Percentiles rank a stretch among this genome's conserved stretches.
Evolutionary conservation across 116 monocot genomes (phyloP).

Genomic region (Phalaenopsis hybrid): DNA sequence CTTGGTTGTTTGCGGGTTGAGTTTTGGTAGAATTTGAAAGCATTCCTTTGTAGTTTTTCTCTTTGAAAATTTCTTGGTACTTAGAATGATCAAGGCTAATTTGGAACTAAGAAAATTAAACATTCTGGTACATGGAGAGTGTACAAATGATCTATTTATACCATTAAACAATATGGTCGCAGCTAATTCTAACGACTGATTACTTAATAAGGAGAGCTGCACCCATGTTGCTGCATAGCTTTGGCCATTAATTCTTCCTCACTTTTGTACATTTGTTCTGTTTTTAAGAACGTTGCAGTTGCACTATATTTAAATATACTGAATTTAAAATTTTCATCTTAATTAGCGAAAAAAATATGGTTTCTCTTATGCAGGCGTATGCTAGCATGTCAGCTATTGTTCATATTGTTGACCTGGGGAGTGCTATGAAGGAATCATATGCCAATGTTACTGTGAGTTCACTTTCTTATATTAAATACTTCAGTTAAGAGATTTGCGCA

Average conservation of each 20-base stretch:
- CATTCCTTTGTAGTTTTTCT: too few relatives aligned
- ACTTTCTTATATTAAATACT: background rate
- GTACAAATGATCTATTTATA: too few relatives aligned
- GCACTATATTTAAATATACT: background rate
- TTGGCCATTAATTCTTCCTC: background rate
- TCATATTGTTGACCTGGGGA: conserved; percentile 33
- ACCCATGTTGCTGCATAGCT: too few relatives aligned
- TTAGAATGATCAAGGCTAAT: too few relatives aligned
- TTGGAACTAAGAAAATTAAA: too few relatives aligned
- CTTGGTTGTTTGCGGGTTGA: too few relatives aligned
- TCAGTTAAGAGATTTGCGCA: background rate
- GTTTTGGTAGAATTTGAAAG: too few relatives aligned
- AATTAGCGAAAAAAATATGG: background rate
- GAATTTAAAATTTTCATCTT: background rate
- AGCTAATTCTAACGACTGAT: too few relatives aligned
- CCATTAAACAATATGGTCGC: too few relatives aligned
- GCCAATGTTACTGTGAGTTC: conserved; percentile 45
- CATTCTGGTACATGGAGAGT: too few relatives aligned
- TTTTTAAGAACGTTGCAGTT: background rate
- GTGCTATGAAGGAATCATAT: conserved; percentile 23
- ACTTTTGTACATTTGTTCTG: background rate
- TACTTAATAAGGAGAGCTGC: too few relatives aligned
- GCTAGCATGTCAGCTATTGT: conserved; percentile 36
- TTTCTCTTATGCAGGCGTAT: conserved; percentile 30
- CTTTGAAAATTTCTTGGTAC: too few relatives aligned